A percentile compares a stretch with the other conserved stretches of the same genome.
Evolutionary conservation across 2,329 filamentous ascomycete genomes (phyloP).

Genomic region (Aspergillus uvarum): DNA sequence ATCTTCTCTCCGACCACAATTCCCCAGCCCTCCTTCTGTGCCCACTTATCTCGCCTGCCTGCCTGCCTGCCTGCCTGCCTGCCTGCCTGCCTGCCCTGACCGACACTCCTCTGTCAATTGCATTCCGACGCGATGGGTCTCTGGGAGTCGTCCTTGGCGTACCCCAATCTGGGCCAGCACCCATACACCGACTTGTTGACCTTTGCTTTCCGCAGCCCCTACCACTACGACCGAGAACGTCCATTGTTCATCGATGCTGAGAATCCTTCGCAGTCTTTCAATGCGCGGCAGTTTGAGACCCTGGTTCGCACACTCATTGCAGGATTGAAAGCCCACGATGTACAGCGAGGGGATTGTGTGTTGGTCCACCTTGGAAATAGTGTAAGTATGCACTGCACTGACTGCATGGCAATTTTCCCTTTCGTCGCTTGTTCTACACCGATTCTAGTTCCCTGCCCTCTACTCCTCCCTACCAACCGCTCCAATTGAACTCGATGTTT

Average conservation of each 20-base stretch:
- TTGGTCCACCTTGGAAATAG: conserved; percentile 45
- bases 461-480: conserved; percentile 1
- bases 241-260: conserved; percentile 47
- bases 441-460: conserved; percentile 1
- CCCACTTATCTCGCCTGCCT: neutral
- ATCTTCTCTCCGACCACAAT: neutral
- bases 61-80: neutral
- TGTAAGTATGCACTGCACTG: conserved; percentile 28
- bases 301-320: conserved; percentile 42
- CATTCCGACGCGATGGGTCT: conserved; percentile 23
- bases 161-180: conserved; percentile 18
- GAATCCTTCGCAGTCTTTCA: conserved; percentile 39
- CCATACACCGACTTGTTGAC: conserved; percentile 43
- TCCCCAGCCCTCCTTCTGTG: neutral
- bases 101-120: neutral
- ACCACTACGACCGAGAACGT: conserved; percentile 36
- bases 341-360: conserved; percentile 45
- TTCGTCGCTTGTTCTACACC: conserved; percentile 1
- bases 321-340: conserved; percentile 40
- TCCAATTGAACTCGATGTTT: neutral
- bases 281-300: conserved; percentile 33
- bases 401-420: neutral
- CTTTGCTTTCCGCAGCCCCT: conserved; percentile 41
- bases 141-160: conserved; percentile 24
- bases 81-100: neutral